Evolutionary conservation across 768 basidiomycete genomes (phyloP), one percentile per base, ranked within the genome.

Genomic region (Clavulina sp.): DNA sequence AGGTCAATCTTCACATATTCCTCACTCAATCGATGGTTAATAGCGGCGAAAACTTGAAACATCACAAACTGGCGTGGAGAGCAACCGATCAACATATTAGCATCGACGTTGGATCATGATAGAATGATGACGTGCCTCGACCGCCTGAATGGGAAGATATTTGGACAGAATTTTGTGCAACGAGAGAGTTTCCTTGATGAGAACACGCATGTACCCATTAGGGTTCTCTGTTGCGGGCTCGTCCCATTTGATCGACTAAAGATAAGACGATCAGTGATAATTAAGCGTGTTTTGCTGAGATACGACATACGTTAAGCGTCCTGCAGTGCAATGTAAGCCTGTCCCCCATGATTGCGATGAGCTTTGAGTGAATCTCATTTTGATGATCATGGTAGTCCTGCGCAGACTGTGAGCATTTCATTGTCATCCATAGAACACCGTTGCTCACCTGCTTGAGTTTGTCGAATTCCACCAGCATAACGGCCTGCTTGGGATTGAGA

Each of bases 351-450:
- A 97, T 99, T 40, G 88, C 85, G 54, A 99, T 82, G 51, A 99
- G 72, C 69, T 99, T 99, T 49, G 87, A 77, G 64, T 97, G 93
- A 50, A 99, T 97, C 70, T 97, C 95, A 61, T 93, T 86, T 66
- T 99, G 95, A 66, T 99, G 95, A 65, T 97, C 95, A 73, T 97
- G 93, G 61, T 84, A 97, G 65, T 97, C 95, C 82, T 92, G 61
- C 52, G 41, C 48, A 48, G 29, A 49, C 19, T 32, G 21, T 6
- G 41, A 3, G 3, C n/a, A 19, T 16, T 29, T 7, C 18, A 34
- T 23, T 28, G 24, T 29, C 13, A 4, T 21, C 49, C 13, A 34
- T 23, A 29, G 19, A 40, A 24, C 13, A 7, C n/a, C 28, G 23
- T 4, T 13, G 68, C 82, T 57, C 58, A 88, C 87, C 69, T 93